phyloP scores from a whole-genome alignment of 192 early-diverging fungal genomes.

The Coemansia pectinata region DNA sequence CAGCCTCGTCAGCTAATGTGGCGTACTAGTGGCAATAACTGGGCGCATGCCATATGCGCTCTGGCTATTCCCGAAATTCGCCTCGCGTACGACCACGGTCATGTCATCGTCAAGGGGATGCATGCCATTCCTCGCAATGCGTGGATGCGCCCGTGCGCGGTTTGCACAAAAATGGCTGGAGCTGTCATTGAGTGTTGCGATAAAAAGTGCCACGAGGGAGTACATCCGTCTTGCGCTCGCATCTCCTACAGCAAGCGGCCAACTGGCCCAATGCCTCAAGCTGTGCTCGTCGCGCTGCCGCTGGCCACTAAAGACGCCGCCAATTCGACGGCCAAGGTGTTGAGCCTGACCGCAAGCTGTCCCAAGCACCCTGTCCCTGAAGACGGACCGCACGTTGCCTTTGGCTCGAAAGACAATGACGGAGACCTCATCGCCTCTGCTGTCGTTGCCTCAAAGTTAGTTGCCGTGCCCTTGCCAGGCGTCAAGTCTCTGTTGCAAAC shows the following conservation, averaged over 20 bases:
- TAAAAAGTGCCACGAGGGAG: constrained; percentile 20
- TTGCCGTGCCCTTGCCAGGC: neutral
- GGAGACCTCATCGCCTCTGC: constrained; percentile 18
- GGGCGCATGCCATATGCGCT: constrained; percentile 75
- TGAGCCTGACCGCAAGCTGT: neutral
- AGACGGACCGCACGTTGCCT: constrained; percentile 6
- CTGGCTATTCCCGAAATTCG: constrained; percentile 58
- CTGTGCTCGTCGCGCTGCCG: neutral
- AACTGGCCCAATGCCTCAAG: neutral
- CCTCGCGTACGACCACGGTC: constrained; percentile 39
- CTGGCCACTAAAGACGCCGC: neutral
- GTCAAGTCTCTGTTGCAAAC: constrained; percentile 1
- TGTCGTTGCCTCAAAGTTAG: constrained; percentile 25
- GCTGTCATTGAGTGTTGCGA: constrained; percentile 20
- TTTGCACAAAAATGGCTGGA: constrained; percentile 23
- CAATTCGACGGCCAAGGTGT: neutral
- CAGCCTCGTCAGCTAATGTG: constrained; percentile 58
- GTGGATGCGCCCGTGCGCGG: constrained; percentile 37
- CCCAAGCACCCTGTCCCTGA: neutral
- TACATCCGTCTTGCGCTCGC: constrained; percentile 28
- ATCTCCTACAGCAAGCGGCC: neutral
- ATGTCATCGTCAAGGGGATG: constrained; percentile 31
- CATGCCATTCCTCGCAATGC: constrained; percentile 19
- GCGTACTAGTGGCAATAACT: constrained; percentile 71
- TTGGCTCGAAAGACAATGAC: constrained; percentile 12